Conservation (phyloP, 352 stramenopile species). For the Pythium coloratum region DNA sequence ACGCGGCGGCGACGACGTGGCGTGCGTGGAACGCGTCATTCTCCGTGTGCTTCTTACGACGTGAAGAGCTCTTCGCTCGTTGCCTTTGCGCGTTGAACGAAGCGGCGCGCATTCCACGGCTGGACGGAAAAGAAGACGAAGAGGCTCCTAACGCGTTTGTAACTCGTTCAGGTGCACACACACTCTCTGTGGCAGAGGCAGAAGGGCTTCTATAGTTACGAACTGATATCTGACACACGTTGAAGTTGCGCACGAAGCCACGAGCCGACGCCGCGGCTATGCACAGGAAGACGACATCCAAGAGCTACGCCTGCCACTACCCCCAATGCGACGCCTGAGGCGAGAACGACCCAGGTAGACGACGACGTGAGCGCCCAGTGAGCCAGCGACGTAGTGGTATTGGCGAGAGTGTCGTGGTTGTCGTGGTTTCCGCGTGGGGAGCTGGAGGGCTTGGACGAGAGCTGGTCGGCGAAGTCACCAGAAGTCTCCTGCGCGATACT, state of each 20-base stretch:
- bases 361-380: slow-evolving; percentile 3
- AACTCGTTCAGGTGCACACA: background rate
- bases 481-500: slow-evolving; percentile 9
- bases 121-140: slow-evolving; percentile 6
- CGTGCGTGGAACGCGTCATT: slow-evolving; percentile 25
- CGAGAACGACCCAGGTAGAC: slow-evolving; percentile 21
- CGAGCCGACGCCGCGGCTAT: background rate
- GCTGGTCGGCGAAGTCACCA: slow-evolving; percentile 1
- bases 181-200: no score
- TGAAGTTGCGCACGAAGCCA: slow-evolving; percentile 21
- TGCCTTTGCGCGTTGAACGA: slow-evolving; percentile 7
- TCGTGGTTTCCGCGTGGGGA: slow-evolving; percentile 1
- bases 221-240: slow-evolving; percentile 14
- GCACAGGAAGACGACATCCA: slow-evolving; percentile 7
- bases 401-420: background rate
- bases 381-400: background rate
- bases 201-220: background rate
- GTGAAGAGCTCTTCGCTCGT: background rate
- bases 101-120: slow-evolving; percentile 13
- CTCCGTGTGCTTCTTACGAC: background rate
- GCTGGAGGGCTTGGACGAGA: background rate
- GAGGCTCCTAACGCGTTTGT: slow-evolving; percentile 23
- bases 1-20: slow-evolving; percentile 23
- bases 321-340: slow-evolving; percentile 19
- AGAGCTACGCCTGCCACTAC: slow-evolving; percentile 2